Percentiles rank a stretch among this genome's conserved stretches.
phyloP scores from a whole-genome alignment of 78 protist genomes.

The Emiliania huxleyi region DNA sequence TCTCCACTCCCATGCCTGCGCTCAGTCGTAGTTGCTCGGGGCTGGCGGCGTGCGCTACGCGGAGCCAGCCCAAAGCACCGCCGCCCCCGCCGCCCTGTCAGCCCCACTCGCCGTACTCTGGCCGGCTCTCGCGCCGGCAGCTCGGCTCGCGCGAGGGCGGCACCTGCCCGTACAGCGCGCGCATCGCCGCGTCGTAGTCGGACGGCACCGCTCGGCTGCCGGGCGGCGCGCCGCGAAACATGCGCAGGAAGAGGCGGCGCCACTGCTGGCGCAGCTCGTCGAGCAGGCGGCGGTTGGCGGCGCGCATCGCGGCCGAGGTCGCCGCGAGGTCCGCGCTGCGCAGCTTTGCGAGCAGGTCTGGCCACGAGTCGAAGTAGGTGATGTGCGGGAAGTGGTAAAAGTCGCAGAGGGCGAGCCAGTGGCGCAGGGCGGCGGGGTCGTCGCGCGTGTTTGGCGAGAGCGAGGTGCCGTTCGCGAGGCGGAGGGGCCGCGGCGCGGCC shows the following conservation, averaged over 20 bases:
- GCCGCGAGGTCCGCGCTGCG: not conserved
- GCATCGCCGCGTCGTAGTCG: not conserved
- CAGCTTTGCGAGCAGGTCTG: not conserved
- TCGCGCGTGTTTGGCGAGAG: not conserved
- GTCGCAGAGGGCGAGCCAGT: constrained; percentile 10
- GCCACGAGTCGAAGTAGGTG: not conserved
- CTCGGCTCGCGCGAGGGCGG: not conserved
- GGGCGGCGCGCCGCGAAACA: not conserved
- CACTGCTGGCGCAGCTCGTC: not conserved
- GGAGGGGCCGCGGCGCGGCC: not conserved
- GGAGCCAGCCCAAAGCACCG: too few relatives aligned
- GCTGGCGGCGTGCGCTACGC: too few relatives aligned
- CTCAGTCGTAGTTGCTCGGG: too few relatives aligned
- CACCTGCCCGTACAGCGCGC: not conserved
- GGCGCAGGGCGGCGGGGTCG: not conserved
- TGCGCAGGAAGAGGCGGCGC: not conserved
- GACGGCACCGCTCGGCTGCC: not conserved
- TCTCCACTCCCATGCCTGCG: too few relatives aligned
- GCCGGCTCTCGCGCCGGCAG: not conserved
- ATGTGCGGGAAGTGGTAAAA: not conserved
- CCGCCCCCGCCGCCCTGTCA: too few relatives aligned
- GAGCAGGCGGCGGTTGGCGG: too few relatives aligned
- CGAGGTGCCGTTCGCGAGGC: not conserved
- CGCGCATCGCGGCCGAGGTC: not conserved
- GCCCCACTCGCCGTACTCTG: not conserved